Percentiles rank a stretch among this genome's conserved stretches.
Conservation (phyloP, 768 basidiomycete genomes). For the Inosperma sp. region DNA sequence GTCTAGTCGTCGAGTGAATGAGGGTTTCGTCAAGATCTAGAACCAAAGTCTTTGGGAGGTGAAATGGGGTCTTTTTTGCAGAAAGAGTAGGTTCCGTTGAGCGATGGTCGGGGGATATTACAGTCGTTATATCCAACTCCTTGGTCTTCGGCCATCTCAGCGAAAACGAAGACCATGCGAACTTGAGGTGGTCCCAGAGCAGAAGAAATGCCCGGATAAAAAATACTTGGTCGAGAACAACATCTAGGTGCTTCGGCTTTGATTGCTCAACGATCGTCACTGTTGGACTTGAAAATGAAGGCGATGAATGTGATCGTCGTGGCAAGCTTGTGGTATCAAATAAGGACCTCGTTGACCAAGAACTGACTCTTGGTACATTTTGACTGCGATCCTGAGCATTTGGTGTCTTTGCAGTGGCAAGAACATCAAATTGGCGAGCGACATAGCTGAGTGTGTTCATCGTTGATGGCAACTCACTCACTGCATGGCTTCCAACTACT, state of each 20-base stretch:
- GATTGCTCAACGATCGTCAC: slow-evolving; percentile 23
- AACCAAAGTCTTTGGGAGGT: slow-evolving; percentile 88
- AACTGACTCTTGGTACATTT: slow-evolving; percentile 45
- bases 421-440: slow-evolving; percentile 76
- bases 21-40: slow-evolving; percentile 98
- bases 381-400: slow-evolving; percentile 38
- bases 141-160: not conserved
- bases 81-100: not conserved
- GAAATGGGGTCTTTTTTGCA: slow-evolving; percentile 57
- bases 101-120: slow-evolving; percentile 3
- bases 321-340: slow-evolving; percentile 35
- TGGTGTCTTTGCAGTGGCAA: slow-evolving; percentile 56
- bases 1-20: slow-evolving; percentile 93
- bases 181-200: slow-evolving; percentile 65
- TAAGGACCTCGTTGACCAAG: slow-evolving; percentile 55
- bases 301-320: slow-evolving; percentile 10
- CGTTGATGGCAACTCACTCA: too few relatives aligned
- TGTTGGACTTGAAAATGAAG: slow-evolving; percentile 21
- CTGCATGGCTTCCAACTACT: too few relatives aligned
- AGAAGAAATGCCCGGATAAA: slow-evolving; percentile 65
- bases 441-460: slow-evolving; percentile 85
- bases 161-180: slow-evolving; percentile 52
- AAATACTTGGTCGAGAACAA: slow-evolving; percentile 55
- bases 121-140: not conserved
- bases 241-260: slow-evolving; percentile 33